phyloP scores from a whole-genome alignment of 345 rosid species.

The Syzygium aromaticum region DNA sequence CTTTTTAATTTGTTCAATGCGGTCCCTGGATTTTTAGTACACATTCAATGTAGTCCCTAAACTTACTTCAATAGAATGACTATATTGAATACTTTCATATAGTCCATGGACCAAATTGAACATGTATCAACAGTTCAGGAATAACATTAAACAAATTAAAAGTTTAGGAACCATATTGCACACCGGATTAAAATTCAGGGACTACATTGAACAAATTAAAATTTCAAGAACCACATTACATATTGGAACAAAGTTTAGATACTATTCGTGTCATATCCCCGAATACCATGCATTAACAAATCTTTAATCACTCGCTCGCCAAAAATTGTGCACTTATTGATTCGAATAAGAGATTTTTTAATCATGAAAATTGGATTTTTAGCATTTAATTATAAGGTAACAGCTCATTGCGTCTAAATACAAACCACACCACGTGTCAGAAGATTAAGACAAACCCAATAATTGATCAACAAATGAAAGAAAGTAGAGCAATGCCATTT shows the following conservation, averaged over 20 bases:
- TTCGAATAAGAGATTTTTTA: neutral
- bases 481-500: neutral
- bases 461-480: neutral
- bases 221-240: neutral
- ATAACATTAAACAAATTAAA: neutral
- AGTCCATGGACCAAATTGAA: too few species aligned
- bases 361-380: neutral
- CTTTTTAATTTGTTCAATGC: neutral
- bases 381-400: neutral
- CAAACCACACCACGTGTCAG: neutral
- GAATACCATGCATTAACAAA: neutral
- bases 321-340: neutral
- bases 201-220: neutral
- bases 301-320: neutral
- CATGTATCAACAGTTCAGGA: rapidly evolving
- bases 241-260: neutral
- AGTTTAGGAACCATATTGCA: too few species aligned
- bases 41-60: too few species aligned
- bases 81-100: neutral
- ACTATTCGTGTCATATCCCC: neutral
- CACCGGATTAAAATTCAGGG: neutral
- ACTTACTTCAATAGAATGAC: neutral
- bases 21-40: rapidly evolving
- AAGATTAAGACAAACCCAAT: neutral
- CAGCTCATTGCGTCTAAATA: neutral